Base-by-base conservation (phyloP, 192 early-diverging fungal species). In the Podila verticillata region DNA sequence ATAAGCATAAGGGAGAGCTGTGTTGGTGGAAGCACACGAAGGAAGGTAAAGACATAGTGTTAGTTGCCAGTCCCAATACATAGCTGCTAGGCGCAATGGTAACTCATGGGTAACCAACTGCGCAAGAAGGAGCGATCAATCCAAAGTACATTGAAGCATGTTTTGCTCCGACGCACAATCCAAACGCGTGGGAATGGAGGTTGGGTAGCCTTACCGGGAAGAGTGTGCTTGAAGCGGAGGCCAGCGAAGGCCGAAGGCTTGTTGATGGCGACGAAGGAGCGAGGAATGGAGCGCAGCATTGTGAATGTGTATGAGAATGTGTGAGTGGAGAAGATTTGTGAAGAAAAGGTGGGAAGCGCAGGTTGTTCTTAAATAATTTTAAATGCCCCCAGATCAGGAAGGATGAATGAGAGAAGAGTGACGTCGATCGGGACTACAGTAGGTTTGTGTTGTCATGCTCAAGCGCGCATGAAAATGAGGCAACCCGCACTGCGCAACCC, bases 1-100 rank as follows among this genome's bases (percentile, higher is more conserved):
- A 49, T 79, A 79, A 26, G 75, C 75, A 48, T 79, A 79, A 20
- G 75, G 75, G 29, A 79, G 75, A 58, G 75, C 75, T 79, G 56
- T 31, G 12, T 44, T 24, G 48, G 62, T 20, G 48, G 9, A 31
- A 48, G 20, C 44, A 20, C 47, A 63, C 35, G 28, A 28, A 32
- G 31, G 10, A 49, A 73, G 48, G 39, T 44, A 44, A 15, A 44
- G 13, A 44, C 39, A 44, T 44, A 30, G 28, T 32, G 36, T 48
- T n/a, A 36, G 22, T 17, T n/a, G 65, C 5, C n/a, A 12, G 31
- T 57, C 47, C 26, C 20, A 5, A 30, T 28, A 20, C 5, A 36
- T 8, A 67, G 24, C 29, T 30, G 12, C 34, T 12, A 47, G n/a
- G 57, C 15, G 19, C 58, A 32, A 5, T 26, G 56, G 30, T 26